Conservation (phyloP, 2,329 filamentous ascomycete genomes). For the Emergomyces pasteurianus region DNA sequence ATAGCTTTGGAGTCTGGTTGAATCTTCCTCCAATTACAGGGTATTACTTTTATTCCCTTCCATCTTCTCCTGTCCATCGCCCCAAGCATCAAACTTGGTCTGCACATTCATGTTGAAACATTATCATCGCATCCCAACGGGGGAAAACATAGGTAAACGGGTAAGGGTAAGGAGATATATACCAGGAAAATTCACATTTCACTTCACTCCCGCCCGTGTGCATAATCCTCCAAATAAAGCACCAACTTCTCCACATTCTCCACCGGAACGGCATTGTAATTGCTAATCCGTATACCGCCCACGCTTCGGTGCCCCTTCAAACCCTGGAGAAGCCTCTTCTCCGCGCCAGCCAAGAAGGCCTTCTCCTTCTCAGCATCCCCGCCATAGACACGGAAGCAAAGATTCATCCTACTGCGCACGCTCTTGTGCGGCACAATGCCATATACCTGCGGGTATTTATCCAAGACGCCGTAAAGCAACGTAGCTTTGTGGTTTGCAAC, state of each 20-base stretch:
- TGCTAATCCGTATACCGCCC: conserved; percentile 73
- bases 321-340: conserved; percentile 57
- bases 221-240: conserved; percentile 42
- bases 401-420: conserved; percentile 81
- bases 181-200: background rate
- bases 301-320: conserved; percentile 83
- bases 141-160: too few relatives aligned
- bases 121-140: background rate
- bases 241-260: conserved; percentile 33
- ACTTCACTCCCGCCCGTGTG: conserved; percentile 14
- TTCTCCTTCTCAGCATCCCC: conserved; percentile 62
- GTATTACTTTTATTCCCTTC: background rate
- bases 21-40: background rate
- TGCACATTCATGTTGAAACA: background rate
- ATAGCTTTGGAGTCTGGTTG: conserved; percentile 7
- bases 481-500: conserved; percentile 63
- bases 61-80: background rate
- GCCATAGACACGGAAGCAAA: conserved; percentile 69
- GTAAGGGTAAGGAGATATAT: background rate
- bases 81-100: background rate
- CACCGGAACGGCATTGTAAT: conserved; percentile 71
- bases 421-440: conserved; percentile 62
- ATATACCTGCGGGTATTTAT: conserved; percentile 62
- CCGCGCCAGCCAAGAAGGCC: conserved; percentile 62
- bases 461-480: conserved; percentile 65